Evolutionary conservation across 2,329 filamentous ascomycete species (phyloP).

Genomic region (Ceratocystis variospora): DNA sequence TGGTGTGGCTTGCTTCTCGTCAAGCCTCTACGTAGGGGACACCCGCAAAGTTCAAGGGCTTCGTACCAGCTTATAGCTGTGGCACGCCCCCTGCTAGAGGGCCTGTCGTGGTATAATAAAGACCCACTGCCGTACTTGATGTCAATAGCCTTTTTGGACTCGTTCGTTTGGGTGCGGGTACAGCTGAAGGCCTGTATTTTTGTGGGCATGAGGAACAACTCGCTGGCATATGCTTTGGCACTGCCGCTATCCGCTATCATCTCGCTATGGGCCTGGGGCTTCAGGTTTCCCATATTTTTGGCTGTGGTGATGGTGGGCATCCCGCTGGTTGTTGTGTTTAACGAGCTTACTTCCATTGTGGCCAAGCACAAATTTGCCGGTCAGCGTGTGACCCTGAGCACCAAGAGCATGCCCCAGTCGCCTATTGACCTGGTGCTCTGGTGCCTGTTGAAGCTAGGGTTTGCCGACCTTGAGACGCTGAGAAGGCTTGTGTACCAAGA

Average conservation of each 20-base stretch:
- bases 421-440: constrained; percentile 1
- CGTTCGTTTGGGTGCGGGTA: constrained; percentile 15
- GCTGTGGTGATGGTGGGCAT: background rate
- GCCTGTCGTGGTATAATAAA: background rate
- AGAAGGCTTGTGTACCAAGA: background rate
- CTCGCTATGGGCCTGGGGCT: background rate
- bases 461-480: constrained; percentile 11
- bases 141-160: constrained; percentile 12
- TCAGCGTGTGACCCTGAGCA: background rate
- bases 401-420: background rate
- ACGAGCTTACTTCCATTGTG: constrained; percentile 4
- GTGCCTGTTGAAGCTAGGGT: constrained; percentile 8
- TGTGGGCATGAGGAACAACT: background rate
- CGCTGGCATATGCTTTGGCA: constrained; percentile 9
- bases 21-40: constrained; percentile 16
- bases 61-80: constrained; percentile 11
- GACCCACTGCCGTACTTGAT: background rate
- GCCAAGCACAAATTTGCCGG: background rate
- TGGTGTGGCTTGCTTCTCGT: constrained; percentile 7
- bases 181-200: constrained; percentile 1
- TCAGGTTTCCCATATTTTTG: background rate
- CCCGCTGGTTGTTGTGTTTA: background rate
- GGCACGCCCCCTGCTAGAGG: constrained; percentile 10
- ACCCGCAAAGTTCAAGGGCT: constrained; percentile 11
- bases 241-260: constrained; percentile 4